Conservation (phyloP, 139 green algal species). For the Picochlorum sp. region DNA sequence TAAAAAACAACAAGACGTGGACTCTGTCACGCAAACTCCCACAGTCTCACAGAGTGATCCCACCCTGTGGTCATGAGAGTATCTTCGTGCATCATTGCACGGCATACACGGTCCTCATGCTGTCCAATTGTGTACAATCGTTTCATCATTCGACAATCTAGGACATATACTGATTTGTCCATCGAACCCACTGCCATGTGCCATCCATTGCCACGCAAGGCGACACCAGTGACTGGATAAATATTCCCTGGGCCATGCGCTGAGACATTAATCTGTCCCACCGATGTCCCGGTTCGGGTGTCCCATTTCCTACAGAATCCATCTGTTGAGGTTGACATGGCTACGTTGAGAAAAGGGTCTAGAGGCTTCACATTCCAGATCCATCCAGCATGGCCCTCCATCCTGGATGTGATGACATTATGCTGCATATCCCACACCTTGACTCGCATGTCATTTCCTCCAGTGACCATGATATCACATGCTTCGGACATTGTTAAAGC, state of each 20-base stretch:
- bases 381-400: neutral
- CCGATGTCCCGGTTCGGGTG: neutral
- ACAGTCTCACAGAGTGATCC: slow-evolving; percentile 3
- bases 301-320: slow-evolving; percentile 1
- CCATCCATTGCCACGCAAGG: neutral
- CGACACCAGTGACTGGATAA: slow-evolving; percentile 3
- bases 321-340: neutral
- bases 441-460: slow-evolving; percentile 8
- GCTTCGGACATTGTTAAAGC: neutral
- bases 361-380: slow-evolving; percentile 5
- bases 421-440: slow-evolving; percentile 5
- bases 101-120: slow-evolving; percentile 2
- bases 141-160: slow-evolving; percentile 5
- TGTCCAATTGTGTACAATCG: neutral
- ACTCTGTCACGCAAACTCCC: neutral
- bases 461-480: neutral
- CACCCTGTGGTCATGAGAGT: neutral
- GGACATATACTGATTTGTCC: slow-evolving; percentile 7
- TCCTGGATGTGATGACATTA: neutral
- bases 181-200: slow-evolving; percentile 4
- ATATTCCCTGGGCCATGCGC: neutral
- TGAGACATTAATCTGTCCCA: neutral
- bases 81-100: slow-evolving; percentile 1
- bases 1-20: too few species aligned
- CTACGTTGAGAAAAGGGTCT: slow-evolving; percentile 1